Base-by-base conservation (phyloP, 768 basidiomycete genomes). In the Amanita pseudoporphyria region DNA sequence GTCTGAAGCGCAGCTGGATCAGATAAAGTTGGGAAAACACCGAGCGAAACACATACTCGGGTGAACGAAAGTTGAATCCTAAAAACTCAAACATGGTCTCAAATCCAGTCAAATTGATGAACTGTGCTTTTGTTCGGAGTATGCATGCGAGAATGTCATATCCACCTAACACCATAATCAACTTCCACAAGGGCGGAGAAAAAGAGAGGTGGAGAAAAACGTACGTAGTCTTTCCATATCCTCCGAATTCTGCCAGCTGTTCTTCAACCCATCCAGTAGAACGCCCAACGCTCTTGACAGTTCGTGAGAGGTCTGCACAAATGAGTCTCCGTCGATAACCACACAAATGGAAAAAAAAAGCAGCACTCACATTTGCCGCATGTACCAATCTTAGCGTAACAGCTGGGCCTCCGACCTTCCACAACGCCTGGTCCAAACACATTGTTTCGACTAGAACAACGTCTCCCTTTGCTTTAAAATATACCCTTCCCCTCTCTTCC, bases 181-280 rank as follows among this genome's bases (percentile, higher is more conserved):
- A 44, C n/a, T n/a, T 5, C n/a, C n/a, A n/a, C n/a, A n/a, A n/a
- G n/a, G 45, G 16, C 32, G 9, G 10, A 33, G 2, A 39, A 36
- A 32, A 5, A 42, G 28, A 14, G n/a, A 26, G 9, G 3, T n/a
- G 13, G 36, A 39, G 35, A n/a, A 3, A 26, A 13, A 45, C 35
- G 58, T 57, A 92, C 91, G 80, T 47, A 92, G 66, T 30, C 84
- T 73, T 60, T 95, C 93, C 84, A 94, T 91, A 56, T 96, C 94
- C 60, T 94, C 93, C 31, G 88, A 93, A 58, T 90, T 91, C 58
- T 88, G 79, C 94, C 94, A 97, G 57, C 80, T 87, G 56, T 86
- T 83, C 54, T 79, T 79, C 39, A 96, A 62, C 2, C 85, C 79
- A 56, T 94, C 90, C 7, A 79, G 75, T 18, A 95, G 64, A 22